Conservation (phyloP, 208 protist species). For the Zelonia costaricensis region DNA sequence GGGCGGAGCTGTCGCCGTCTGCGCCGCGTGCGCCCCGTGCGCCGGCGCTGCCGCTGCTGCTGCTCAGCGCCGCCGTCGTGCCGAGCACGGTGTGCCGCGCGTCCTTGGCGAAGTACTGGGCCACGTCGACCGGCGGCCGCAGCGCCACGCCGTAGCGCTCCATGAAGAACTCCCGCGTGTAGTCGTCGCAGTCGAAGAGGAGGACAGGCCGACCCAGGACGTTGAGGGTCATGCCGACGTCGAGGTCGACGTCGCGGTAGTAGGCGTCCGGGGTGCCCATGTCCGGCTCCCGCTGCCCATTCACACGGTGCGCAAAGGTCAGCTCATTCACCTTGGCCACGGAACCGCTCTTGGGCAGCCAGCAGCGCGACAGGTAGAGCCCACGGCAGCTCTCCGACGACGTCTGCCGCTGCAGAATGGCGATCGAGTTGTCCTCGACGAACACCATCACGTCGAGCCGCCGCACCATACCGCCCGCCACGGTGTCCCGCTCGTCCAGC, state of each 20-base stretch:
- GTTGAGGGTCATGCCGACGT: conserved; percentile 79
- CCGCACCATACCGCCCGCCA: conserved; percentile 71
- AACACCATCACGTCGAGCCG: conserved; percentile 94
- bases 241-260: conserved; percentile 86
- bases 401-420: conserved; percentile 90
- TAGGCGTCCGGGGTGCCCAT: conserved; percentile 63
- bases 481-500: conserved; percentile 60
- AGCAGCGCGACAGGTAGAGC: conserved; percentile 85
- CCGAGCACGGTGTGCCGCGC: conserved; percentile 35
- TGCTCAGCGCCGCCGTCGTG: conserved; percentile 24
- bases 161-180: conserved; percentile 90
- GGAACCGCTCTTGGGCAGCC: conserved; percentile 79
- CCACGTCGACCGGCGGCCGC: conserved; percentile 51
- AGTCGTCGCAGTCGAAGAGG: conserved; percentile 95
- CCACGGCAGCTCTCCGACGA: conserved; percentile 89
- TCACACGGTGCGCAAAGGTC: conserved; percentile 82
- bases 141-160: conserved; percentile 61
- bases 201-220: conserved; percentile 82
- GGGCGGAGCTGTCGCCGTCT: conserved; percentile 7
- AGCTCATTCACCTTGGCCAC: conserved; percentile 75
- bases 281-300: conserved; percentile 78
- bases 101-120: conserved; percentile 30
- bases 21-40: conserved; percentile 23
- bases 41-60: conserved; percentile 30
- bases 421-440: conserved; percentile 95